Base-by-base conservation (phyloP, 139 green algal genomes). In the Chlamydomonas urium region DNA sequence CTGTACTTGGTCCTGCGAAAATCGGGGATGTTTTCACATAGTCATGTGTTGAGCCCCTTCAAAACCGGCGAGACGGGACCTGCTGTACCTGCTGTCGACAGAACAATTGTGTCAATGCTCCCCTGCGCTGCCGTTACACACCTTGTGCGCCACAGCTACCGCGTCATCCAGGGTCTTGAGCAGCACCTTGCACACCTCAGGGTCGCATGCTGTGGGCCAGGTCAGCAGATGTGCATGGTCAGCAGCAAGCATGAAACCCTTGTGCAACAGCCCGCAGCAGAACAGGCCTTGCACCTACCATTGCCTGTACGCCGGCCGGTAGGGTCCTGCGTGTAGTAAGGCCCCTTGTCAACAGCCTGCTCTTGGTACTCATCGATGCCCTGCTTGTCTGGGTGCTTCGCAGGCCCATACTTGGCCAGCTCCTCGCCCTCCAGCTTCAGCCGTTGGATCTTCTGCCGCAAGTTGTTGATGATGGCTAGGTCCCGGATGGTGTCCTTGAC, bases 371-470 rank as follows among this genome's bases (percentile, higher is more conserved):
- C 76, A 73, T 96, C 90, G n/a, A 96, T 88, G 5, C 89, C 87
- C 66, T 95, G 86, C 79, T 90, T 81, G 48, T 93, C 86, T 2
- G 76, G 82, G 1, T 67, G 78, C 72, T 94, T 94, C 5, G 86
- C 79, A 23, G 86, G 83, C 1, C 90, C 90, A 69, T 93, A 84
- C 68, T 90, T 88, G 10, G 86, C 89, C 0, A 96, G 79, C 78
- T 96, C 87, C 65, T 88, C 85, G 31, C 86, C 88, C 65, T 96
- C 90, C 4, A 89, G 50, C 63, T 91, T 90, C 1, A 96, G 75
- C 31, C 87, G 74, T 2, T 82, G 73, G 10, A 95, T 87, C n/a
- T 77, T 76, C 17, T 89, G 78, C 1, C 90, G 78, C 8, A 92
- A 59, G 72, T 96, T 96, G 58, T 91, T 72, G n/a, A 96, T 63